These are phyloP conservation scores for Pseudonitzschia delicatissima DNA, from an alignment of 108 stramenopile species.

Conservation along the genomic window DNA sequence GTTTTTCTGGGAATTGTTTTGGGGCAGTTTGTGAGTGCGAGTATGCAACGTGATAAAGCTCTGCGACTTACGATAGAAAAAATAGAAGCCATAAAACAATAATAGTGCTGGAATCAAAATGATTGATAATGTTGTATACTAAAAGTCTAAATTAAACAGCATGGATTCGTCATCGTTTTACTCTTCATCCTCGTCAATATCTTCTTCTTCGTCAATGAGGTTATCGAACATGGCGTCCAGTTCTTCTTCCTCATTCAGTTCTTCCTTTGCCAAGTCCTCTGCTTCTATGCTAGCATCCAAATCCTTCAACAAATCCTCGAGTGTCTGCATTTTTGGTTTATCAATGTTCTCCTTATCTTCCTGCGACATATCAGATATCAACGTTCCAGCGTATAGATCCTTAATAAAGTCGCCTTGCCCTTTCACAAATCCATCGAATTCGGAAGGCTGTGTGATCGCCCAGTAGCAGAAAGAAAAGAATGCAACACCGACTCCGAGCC, in stretches of 20 bases:
- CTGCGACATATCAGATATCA: conserved; percentile 94
- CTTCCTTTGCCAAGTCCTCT: conserved; percentile 77
- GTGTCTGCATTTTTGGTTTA: conserved; percentile 91
- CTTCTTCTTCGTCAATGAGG: conserved; percentile 73
- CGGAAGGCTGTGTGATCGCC: conserved; percentile 98
- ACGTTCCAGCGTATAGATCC: conserved; percentile 97
- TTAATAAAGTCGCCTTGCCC: conserved; percentile 98
- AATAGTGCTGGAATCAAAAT: not conserved
- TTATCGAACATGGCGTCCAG: conserved; percentile 69
- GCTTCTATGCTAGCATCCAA: conserved; percentile 63
- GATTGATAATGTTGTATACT: too few relatives aligned
- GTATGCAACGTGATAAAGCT: conserved; percentile 40
- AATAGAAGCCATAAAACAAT: not conserved
- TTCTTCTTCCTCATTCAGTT: conserved; percentile 72
- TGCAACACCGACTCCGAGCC: conserved; percentile 86
- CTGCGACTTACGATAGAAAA: conserved; percentile 9
- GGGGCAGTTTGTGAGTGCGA: conserved; percentile 29
- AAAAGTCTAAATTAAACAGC: not conserved
- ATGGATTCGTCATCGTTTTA: conserved; percentile 14
- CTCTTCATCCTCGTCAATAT: conserved; percentile 53
- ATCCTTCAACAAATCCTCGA: conserved; percentile 93
- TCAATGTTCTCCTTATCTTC: conserved; percentile 96
- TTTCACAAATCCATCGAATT: conserved; percentile 96
- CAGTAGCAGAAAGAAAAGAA: conserved; percentile 95
- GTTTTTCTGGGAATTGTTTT: conserved; percentile 49